Evolutionary conservation across 805 yeast genomes (phyloP), one percentile per base, ranked within the genome.

Genomic region (Teunomyces stri): DNA sequence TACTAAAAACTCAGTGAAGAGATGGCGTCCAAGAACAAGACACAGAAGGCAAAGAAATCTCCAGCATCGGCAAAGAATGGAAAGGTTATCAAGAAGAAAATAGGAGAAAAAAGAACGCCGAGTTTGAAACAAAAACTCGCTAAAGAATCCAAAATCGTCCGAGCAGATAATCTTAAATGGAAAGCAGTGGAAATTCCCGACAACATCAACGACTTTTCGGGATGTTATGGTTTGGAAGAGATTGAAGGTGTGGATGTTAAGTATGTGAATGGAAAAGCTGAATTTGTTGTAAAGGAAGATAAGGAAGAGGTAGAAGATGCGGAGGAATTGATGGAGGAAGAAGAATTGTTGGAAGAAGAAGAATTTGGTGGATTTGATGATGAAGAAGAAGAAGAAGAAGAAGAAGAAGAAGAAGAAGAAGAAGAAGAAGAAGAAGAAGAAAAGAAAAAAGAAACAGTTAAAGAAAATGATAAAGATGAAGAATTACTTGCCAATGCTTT

Each of bases 181-280:
- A 87, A 85, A 53, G 62, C 84, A 2, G 96, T 91, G 6, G 86
- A 84, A 2, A 78, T 91, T 44, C 92, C 95, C 4, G 92, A 88
- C 52, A 84, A 89, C 21, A 66, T 88, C 43, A 96, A 84, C 50
- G 96, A 89, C 64, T 88, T 86, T 60, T 91, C 87, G 54, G 97
- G 97, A 0, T 85, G 91, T 57, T 89, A 84, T 62, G 99, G 97
- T 0, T 70, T 94, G 30, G 99, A 92, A 64, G 98, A 92, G 62
- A 76, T 94, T 43, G 97, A 89, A 48, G 97, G 97, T 38, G 97
- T 92, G 29, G 91, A 79, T 58, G 91, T 92, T 5, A 81, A 87
- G 50, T 75, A 83, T 46, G 79, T 81, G 2, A 72, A 87, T 51
- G 96, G 96, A 11, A 69, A 73, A 43, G 82, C 85, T 0, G 78